Conservation (phyloP, 2,329 filamentous ascomycete species). For the Berkeleyomyces rouxiae region DNA sequence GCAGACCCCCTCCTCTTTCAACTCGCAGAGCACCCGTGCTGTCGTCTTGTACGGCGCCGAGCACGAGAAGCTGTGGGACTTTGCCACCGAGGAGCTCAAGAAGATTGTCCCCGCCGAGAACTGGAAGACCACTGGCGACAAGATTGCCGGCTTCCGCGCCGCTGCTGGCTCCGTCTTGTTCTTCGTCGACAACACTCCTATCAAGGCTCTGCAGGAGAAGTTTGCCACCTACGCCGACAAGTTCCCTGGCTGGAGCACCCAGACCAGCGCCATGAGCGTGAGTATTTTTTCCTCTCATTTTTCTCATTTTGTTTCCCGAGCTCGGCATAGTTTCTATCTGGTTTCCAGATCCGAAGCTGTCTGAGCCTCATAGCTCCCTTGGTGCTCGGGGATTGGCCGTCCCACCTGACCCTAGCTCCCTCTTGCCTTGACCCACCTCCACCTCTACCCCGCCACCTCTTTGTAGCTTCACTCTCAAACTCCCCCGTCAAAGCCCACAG, state of each 20-base stretch:
- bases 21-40: slow-evolving; percentile 67
- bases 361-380: background rate
- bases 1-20: slow-evolving; percentile 68
- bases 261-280: slow-evolving; percentile 60
- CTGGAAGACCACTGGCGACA: slow-evolving; percentile 35
- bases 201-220: slow-evolving; percentile 49
- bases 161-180: slow-evolving; percentile 75
- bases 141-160: slow-evolving; percentile 42
- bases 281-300: slow-evolving; percentile 4
- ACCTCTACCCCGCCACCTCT: background rate
- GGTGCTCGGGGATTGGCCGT: background rate
- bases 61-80: slow-evolving; percentile 78
- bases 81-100: slow-evolving; percentile 47
- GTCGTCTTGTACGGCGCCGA: slow-evolving; percentile 66
- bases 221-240: slow-evolving; percentile 61
- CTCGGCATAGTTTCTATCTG: background rate
- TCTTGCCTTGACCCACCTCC: background rate
- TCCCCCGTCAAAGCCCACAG: background rate
- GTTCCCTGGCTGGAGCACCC: slow-evolving; percentile 61
- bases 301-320: background rate
- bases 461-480: background rate
- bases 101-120: slow-evolving; percentile 48
- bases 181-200: slow-evolving; percentile 59
- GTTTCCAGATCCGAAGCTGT: background rate
- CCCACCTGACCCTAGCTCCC: background rate